Evolutionary conservation across 2,329 filamentous ascomycete genomes (phyloP), one percentile per base, ranked within the genome.

Genomic region (Elsinoe perseae): DNA sequence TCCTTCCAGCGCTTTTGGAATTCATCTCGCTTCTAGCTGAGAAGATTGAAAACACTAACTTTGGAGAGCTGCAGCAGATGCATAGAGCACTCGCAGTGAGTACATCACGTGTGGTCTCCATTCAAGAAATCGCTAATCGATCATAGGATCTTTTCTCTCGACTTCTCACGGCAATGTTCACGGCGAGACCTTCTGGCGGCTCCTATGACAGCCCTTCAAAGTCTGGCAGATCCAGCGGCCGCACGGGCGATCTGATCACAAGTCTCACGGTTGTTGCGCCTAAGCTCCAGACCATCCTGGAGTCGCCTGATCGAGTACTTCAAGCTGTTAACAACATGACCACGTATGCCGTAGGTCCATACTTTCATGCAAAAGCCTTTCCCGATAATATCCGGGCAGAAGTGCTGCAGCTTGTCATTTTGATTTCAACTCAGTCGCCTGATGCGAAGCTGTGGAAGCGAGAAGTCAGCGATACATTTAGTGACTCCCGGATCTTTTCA

Each of bases 41-140:
- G 68, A 98, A 98, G 75, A 87, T 97, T 50, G 91, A 96, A 69
- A 96, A 98, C 64, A 98, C 92, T 10, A 96, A 91, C 64, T 97
- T 96, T 71, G 92, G 92, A 30, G 92, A 97, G 72, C 89, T 96
- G 72, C 81, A 84, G 53, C 90, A 86, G 70, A 95, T 96, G 89
- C 83, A 91, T 59, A 82, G 87, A 67, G 92, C 97, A 59, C 76
- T 97, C 16, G 88, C 88, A 21, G 89, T 92, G 77, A 71, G 86
- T 80, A 9, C 38, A 43, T 20, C 12, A 9, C 40, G n/a, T 0
- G 18, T 14, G 6, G n/a, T n/a, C 25, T 28, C 14, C 48, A 2
- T 20, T 21, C 32, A 42, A 2, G 20, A 58, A 2, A 6, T 4
- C 56, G 42, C 69, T 75, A 60, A 75, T 61, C 18, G 32, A 5